A percentile compares a stretch with the other conserved stretches of the same genome.
These are phyloP conservation scores for Ziziphus jujuba DNA, from an alignment of 306 rosid species.

Conservation along the genomic window DNA sequence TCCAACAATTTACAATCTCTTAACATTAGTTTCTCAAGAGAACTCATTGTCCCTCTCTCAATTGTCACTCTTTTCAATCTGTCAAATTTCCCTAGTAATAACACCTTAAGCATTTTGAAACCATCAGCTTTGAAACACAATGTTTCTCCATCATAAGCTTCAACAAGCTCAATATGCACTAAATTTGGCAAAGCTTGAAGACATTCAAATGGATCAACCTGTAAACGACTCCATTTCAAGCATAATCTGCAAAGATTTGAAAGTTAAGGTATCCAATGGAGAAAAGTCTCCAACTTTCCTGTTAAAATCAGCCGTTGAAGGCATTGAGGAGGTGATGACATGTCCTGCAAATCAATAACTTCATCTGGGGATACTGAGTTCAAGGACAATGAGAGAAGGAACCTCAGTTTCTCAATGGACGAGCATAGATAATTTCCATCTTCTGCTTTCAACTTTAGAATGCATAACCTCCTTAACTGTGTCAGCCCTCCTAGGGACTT, in stretches of 20 bases:
- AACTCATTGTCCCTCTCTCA: neutral
- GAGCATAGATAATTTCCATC: too few relatives aligned
- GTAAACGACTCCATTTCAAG: conserved; percentile 44
- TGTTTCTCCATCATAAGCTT: neutral
- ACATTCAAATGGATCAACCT: conserved; percentile 32
- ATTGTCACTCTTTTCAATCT: neutral
- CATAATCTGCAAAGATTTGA: conserved; percentile 20
- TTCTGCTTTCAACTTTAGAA: conserved; percentile 42
- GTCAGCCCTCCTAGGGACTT: conserved; percentile 36
- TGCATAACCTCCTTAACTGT: conserved; percentile 44
- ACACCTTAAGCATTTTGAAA: neutral
- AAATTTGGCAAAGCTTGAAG: neutral
- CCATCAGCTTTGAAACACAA: neutral
- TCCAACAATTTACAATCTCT: conserved; percentile 35
- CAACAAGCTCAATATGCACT: neutral
- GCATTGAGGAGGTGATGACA: conserved; percentile 40
- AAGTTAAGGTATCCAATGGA: conserved; percentile 41
- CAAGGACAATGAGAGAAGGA: conserved; percentile 38
- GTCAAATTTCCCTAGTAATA: neutral
- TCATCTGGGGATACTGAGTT: conserved; percentile 35
- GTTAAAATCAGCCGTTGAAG: conserved; percentile 40
- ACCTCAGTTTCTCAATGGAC: conserved; percentile 36
- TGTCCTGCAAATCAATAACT: conserved; percentile 33
- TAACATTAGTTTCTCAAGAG: neutral
- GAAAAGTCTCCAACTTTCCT: conserved; percentile 40